Evolutionary conservation across 2,329 filamentous ascomycete genomes (phyloP).

Genomic region (Phaeosphaeria sp.): DNA sequence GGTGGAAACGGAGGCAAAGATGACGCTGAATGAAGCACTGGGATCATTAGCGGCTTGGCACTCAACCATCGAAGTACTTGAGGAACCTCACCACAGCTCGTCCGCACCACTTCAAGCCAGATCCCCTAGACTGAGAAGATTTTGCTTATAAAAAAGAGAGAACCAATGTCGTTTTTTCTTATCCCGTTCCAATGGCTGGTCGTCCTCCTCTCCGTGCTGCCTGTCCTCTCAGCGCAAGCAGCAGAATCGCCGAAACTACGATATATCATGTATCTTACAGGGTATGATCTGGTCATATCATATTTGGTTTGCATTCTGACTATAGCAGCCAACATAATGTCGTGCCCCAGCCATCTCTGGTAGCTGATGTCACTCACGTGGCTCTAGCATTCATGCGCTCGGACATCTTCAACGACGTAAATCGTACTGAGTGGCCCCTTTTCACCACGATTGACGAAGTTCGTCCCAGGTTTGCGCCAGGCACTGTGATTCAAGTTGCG

Average conservation of each 20-base stretch:
- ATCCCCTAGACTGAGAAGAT: neutral
- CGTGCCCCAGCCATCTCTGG: conserved; percentile 23
- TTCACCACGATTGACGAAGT: conserved; percentile 35
- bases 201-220: neutral
- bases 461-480: conserved; percentile 52
- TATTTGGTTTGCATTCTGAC: neutral
- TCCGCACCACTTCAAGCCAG: neutral
- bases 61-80: neutral
- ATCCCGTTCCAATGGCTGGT: neutral
- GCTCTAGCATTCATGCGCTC: conserved; percentile 41
- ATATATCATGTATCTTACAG: conserved; percentile 18
- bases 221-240: neutral
- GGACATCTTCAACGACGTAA: conserved; percentile 32
- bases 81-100: neutral
- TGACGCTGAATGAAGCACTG: neutral
- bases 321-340: conserved; percentile 33
- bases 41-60: neutral
- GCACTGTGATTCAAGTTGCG: conserved; percentile 59
- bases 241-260: neutral
- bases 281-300: conserved; percentile 1
- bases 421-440: conserved; percentile 29
- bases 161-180: neutral
- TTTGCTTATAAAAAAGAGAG: neutral
- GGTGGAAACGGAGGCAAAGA: no score
- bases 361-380: conserved; percentile 34